Evolutionary conservation across 768 basidiomycete species (phyloP).

Genomic region (Lentinula aciculospora): DNA sequence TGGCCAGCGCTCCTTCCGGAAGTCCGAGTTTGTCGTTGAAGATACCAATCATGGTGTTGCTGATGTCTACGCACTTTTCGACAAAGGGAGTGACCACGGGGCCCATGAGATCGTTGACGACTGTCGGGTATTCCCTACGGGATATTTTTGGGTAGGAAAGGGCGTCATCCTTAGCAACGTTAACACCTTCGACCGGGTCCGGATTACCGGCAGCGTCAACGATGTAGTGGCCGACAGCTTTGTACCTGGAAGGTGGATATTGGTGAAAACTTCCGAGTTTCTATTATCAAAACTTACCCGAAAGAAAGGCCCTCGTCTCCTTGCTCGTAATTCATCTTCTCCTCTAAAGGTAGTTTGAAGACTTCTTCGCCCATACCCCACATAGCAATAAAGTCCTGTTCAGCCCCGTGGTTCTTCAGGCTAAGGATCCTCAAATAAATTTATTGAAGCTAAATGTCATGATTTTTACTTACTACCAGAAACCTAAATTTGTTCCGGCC

Average conservation of each 20-base stretch:
- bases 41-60: constrained; percentile 30
- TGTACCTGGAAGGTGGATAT: constrained; percentile 21
- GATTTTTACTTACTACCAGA: constrained; percentile 38
- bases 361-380: constrained; percentile 32
- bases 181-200: constrained; percentile 41
- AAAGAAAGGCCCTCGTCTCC: constrained; percentile 28
- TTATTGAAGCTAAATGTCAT: neutral
- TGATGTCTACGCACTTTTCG: constrained; percentile 23
- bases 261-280: neutral
- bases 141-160: constrained; percentile 35
- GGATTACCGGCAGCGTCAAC: constrained; percentile 36
- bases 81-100: constrained; percentile 20
- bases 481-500: constrained; percentile 38
- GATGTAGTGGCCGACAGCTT: constrained; percentile 39
- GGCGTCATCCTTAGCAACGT: constrained; percentile 45
- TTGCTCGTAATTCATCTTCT: constrained; percentile 32
- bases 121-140: constrained; percentile 38
- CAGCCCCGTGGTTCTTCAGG: constrained; percentile 32
- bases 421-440: constrained; percentile 11
- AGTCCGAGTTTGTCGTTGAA: constrained; percentile 39
- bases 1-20: constrained; percentile 30
- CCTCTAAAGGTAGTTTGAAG: constrained; percentile 27
- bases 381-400: constrained; percentile 26
- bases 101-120: constrained; percentile 32
- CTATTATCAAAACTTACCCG: constrained; percentile 14